Evolutionary conservation across 257 asterid genomes (phyloP).

Genomic region (Scutellaria minor): DNA sequence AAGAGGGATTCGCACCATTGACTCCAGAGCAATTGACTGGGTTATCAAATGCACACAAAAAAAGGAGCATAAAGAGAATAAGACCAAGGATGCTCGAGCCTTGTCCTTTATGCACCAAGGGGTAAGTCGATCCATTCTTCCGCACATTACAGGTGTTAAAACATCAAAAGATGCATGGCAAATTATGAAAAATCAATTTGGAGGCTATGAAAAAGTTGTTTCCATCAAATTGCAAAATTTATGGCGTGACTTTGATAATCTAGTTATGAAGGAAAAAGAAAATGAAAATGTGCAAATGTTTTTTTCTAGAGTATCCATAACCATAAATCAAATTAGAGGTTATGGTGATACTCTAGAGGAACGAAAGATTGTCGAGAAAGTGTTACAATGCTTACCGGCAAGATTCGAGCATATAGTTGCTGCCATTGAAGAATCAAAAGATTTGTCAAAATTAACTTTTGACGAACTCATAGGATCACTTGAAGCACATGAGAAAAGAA

Average conservation of each 20-base stretch:
- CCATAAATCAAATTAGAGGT: neutral
- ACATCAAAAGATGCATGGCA: slow-evolving; percentile 12
- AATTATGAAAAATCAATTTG: neutral
- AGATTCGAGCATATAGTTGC: slow-evolving; percentile 15
- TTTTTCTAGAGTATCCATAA: neutral
- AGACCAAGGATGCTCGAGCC: slow-evolving; percentile 26
- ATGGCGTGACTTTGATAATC: neutral
- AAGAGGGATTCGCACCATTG: neutral
- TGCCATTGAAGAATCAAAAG: slow-evolving; percentile 10
- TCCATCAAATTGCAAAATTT: slow-evolving; percentile 4
- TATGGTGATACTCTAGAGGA: slow-evolving; percentile 16
- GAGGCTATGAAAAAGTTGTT: slow-evolving; percentile 17
- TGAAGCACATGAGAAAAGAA: slow-evolving; percentile 20
- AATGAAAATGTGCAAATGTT: neutral
- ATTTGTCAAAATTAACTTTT: neutral
- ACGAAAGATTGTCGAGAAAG: slow-evolving; percentile 4
- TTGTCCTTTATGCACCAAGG: slow-evolving; percentile 36
- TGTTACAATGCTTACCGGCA: neutral
- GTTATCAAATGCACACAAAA: neutral
- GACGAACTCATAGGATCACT: slow-evolving; percentile 26
- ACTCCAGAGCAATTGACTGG: neutral
- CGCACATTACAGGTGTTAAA: neutral
- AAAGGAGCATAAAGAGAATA: slow-evolving; percentile 17
- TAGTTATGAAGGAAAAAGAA: slow-evolving; percentile 22
- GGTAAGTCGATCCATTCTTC: slow-evolving; percentile 23